phyloP scores from a whole-genome alignment of 2,329 filamentous ascomycete species.

The Aureobasidium subglaciale region DNA sequence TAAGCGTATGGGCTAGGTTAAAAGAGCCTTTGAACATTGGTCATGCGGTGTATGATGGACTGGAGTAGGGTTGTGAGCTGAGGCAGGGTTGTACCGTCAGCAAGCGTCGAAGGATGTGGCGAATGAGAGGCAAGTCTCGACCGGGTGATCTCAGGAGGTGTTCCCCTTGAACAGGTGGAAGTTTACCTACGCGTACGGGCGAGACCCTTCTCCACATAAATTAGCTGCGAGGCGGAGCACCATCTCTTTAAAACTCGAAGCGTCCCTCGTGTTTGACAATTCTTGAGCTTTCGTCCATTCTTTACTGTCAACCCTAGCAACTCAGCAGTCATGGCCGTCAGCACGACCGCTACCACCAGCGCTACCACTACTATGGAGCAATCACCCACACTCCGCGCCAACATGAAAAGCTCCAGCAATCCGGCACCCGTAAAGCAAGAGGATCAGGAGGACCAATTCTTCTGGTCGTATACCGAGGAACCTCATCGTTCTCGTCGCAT shows the following conservation, averaged over 20 bases:
- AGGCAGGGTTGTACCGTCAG: not conserved
- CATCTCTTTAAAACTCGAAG: constrained; percentile 7
- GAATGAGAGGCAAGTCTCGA: constrained; percentile 1
- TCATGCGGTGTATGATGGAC: too few relatives aligned
- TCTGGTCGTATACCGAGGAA: constrained; percentile 99
- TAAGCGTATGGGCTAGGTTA: too few relatives aligned
- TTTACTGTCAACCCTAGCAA: not conserved
- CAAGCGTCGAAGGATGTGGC: not conserved
- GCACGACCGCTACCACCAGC: constrained; percentile 5
- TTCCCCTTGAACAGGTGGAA: not conserved
- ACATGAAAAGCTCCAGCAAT: constrained; percentile 18
- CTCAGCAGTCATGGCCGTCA: constrained; percentile 5
- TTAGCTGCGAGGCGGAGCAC: constrained; percentile 7
- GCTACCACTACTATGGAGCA: constrained; percentile 10
- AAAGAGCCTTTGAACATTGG: too few relatives aligned
- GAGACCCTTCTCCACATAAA: constrained; percentile 2
- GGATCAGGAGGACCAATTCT: constrained; percentile 58
- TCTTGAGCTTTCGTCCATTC: not conserved
- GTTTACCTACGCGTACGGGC: constrained; percentile 10
- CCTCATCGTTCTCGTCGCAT: constrained; percentile 84
- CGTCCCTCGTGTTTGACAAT: not conserved
- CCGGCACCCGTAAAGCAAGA: not conserved
- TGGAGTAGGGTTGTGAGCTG: too few relatives aligned
- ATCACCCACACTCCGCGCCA: constrained; percentile 8
- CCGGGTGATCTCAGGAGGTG: constrained; percentile 8